Conservation (phyloP, 345 rosid species). For the Rhizophora apiculata region DNA sequence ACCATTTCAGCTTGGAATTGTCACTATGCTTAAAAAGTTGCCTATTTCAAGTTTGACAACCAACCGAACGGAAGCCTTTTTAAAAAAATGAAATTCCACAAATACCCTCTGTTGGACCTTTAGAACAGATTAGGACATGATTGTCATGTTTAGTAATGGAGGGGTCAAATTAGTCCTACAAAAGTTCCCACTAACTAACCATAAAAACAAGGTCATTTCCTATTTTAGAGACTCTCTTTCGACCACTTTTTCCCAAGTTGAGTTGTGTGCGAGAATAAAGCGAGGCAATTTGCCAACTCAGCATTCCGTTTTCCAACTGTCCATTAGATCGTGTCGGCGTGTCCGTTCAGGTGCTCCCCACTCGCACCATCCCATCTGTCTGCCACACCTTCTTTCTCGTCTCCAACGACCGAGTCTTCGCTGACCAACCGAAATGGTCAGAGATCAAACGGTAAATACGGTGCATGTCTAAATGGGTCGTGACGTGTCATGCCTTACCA, state of each 20-base stretch:
- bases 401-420: neutral
- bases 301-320: conserved; percentile 25
- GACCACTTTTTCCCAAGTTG: neutral
- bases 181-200: neutral
- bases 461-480: neutral
- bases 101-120: neutral
- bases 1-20: too few relatives aligned
- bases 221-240: neutral
- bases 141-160: neutral
- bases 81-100: neutral
- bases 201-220: neutral
- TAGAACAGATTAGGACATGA: neutral
- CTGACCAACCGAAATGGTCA: conserved; percentile 5
- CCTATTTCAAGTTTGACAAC: too few relatives aligned
- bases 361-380: conserved; percentile 17
- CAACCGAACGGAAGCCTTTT: too few relatives aligned
- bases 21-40: too few relatives aligned
- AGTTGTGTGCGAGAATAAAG: neutral
- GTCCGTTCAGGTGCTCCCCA: conserved; percentile 25
- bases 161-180: conserved; percentile 21
- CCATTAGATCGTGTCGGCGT: conserved; percentile 22
- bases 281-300: conserved; percentile 19
- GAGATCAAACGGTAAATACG: neutral
- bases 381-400: conserved; percentile 11
- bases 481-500: conserved; percentile 13